phyloP scores from a whole-genome alignment of 2,329 filamentous ascomycete genomes.

The Fusarium albidum region DNA sequence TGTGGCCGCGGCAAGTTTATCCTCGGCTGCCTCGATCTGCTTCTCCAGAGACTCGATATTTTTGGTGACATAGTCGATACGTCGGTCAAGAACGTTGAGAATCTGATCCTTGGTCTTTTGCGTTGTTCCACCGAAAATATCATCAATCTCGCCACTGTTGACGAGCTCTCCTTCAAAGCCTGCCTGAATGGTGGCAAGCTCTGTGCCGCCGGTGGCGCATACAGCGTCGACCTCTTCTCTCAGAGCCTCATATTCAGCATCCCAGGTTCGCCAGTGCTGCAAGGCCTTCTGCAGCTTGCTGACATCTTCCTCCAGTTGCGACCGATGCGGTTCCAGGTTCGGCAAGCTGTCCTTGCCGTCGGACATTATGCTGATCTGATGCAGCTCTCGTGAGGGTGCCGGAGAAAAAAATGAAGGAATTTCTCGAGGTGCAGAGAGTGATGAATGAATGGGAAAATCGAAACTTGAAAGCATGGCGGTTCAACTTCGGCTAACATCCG shows the following conservation, averaged over 20 bases:
- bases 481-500: conserved; percentile 37
- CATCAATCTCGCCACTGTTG: conserved; percentile 62
- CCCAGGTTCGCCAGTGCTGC: conserved; percentile 89
- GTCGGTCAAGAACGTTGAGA: conserved; percentile 69
- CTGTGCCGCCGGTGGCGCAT: conserved; percentile 51
- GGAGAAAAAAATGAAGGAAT: conserved; percentile 17
- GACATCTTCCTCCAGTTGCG: conserved; percentile 79
- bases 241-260: conserved; percentile 89
- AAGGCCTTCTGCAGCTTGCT: conserved; percentile 75
- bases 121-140: conserved; percentile 50
- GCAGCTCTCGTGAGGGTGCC: conserved; percentile 14
- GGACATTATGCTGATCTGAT: conserved; percentile 47
- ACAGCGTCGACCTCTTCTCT: conserved; percentile 79
- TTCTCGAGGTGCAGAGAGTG: conserved; percentile 17
- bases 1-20: conserved; percentile 71
- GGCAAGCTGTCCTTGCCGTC: conserved; percentile 61
- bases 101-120: conserved; percentile 54
- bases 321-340: conserved; percentile 77
- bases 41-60: conserved; percentile 81
- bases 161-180: conserved; percentile 71
- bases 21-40: conserved; percentile 73
- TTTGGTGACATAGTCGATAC: conserved; percentile 88
- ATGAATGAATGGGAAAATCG: conserved; percentile 27
- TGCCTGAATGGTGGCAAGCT: conserved; percentile 65
- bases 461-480: conserved; percentile 26